phyloP scores from a whole-genome alignment of 495 filamentous ascomycete genomes.

The Penicillium ucsense region DNA sequence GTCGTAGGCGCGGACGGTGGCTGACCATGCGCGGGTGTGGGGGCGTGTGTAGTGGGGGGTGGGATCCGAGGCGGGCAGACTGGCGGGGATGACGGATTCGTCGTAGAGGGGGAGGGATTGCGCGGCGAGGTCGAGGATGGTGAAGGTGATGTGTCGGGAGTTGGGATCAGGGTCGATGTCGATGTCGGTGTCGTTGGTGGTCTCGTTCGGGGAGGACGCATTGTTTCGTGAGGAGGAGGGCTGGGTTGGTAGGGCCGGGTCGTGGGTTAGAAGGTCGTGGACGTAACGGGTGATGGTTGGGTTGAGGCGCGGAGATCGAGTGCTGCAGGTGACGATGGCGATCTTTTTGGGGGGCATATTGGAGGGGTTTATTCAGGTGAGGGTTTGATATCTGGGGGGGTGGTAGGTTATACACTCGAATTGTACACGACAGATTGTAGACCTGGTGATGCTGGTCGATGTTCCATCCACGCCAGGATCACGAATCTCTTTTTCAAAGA shows the following conservation, averaged over 20 bases:
- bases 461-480: too few species aligned
- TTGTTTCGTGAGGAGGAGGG: neutral
- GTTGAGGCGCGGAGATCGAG: slow-evolving; percentile 17
- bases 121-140: slow-evolving; percentile 37
- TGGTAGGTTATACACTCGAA: too few species aligned
- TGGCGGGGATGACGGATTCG: slow-evolving; percentile 40
- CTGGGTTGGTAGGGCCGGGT: slow-evolving; percentile 15
- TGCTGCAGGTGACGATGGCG: slow-evolving; percentile 22
- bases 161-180: slow-evolving; percentile 6
- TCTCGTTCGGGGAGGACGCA: neutral
- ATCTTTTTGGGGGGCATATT: slow-evolving; percentile 15
- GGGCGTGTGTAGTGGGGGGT: slow-evolving; percentile 33
- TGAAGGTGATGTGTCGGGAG: slow-evolving; percentile 13
- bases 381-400: too few species aligned
- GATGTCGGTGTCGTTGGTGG: slow-evolving; percentile 1
- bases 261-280: slow-evolving; percentile 14
- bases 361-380: neutral
- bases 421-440: too few species aligned
- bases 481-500: too few species aligned
- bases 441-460: too few species aligned
- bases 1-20: slow-evolving; percentile 33
- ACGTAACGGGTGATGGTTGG: slow-evolving; percentile 20
- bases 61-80: slow-evolving; percentile 28
- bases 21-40: slow-evolving; percentile 42
- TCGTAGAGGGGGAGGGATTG: slow-evolving; percentile 50